phyloP scores from a whole-genome alignment of 2,329 filamentous ascomycete species.

The Podosphaera leucotricha region DNA sequence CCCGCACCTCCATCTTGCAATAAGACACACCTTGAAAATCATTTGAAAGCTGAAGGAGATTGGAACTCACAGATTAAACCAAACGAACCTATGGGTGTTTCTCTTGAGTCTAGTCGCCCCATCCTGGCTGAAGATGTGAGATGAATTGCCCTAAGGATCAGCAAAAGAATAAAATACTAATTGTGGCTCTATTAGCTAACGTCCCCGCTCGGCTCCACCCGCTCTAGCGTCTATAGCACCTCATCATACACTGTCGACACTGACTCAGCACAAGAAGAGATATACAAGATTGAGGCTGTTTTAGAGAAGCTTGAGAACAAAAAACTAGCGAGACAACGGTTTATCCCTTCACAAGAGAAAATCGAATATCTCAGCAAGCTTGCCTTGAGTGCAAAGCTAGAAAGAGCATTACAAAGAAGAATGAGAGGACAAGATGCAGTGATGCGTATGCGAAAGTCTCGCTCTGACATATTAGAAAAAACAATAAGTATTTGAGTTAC shows the following conservation, averaged over 20 bases:
- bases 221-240: conserved; percentile 27
- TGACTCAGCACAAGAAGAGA: conserved; percentile 18
- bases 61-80: not conserved
- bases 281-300: conserved; percentile 39
- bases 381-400: conserved; percentile 50
- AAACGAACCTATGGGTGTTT: conserved; percentile 16
- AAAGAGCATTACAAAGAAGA: conserved; percentile 41
- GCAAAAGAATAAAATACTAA: not conserved
- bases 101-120: conserved; percentile 28
- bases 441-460: conserved; percentile 22
- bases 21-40: not conserved
- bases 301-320: conserved; percentile 48
- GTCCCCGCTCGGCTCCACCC: conserved; percentile 25
- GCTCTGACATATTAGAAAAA: not conserved
- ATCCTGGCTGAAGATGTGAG: conserved; percentile 30
- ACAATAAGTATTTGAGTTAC: not conserved
- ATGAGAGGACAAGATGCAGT: conserved; percentile 51
- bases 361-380: conserved; percentile 44
- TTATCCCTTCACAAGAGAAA: conserved; percentile 40
- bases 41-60: not conserved
- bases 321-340: conserved; percentile 41
- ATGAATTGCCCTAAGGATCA: conserved; percentile 1
- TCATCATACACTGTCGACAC: conserved; percentile 17
- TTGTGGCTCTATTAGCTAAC: conserved; percentile 12
- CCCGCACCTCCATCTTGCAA: not conserved